Evolutionary conservation across 495 filamentous ascomycete genomes (phyloP).

Genomic region (Trichoderma virens): DNA sequence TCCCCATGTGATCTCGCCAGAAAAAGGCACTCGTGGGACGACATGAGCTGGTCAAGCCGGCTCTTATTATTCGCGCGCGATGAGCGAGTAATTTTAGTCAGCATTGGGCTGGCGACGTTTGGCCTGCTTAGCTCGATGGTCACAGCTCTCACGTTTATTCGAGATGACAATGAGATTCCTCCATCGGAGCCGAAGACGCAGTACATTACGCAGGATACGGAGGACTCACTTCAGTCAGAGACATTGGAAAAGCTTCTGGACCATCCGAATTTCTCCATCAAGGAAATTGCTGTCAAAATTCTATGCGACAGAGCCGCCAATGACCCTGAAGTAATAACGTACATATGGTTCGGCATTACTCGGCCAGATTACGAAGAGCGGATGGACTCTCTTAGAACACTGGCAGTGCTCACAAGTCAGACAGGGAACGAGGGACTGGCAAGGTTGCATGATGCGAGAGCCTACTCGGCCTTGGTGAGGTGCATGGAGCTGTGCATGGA

Average conservation of each 20-base stretch:
- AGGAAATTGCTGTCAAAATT: slow-evolving; percentile 44
- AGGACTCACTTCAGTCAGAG: slow-evolving; percentile 40
- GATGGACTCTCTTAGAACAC: slow-evolving; percentile 38
- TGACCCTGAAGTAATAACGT: slow-evolving; percentile 32
- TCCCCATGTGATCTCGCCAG: not conserved
- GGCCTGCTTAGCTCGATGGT: slow-evolving; percentile 30
- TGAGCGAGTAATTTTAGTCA: slow-evolving; percentile 34
- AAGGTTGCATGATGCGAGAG: slow-evolving; percentile 31
- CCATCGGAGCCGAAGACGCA: slow-evolving; percentile 44
- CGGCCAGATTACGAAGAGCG: slow-evolving; percentile 42
- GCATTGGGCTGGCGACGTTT: slow-evolving; percentile 31
- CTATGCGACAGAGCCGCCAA: slow-evolving; percentile 44
- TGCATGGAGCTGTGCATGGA: slow-evolving; percentile 40
- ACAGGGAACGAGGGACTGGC: slow-evolving; percentile 18
- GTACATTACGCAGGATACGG: slow-evolving; percentile 54
- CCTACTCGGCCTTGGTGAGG: slow-evolving; percentile 44
- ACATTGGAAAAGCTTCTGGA: slow-evolving; percentile 45
- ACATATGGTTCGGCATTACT: slow-evolving; percentile 43
- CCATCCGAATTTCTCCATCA: slow-evolving; percentile 46
- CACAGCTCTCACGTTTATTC: slow-evolving; percentile 33
- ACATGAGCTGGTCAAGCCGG: slow-evolving; percentile 22
- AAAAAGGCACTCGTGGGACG: not conserved
- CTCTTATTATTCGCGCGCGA: slow-evolving; percentile 27
- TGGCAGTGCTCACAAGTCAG: slow-evolving; percentile 28
- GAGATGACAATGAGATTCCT: slow-evolving; percentile 40